Evolutionary conservation across 306 rosid species (phyloP).

Genomic region (Senna tora): DNA sequence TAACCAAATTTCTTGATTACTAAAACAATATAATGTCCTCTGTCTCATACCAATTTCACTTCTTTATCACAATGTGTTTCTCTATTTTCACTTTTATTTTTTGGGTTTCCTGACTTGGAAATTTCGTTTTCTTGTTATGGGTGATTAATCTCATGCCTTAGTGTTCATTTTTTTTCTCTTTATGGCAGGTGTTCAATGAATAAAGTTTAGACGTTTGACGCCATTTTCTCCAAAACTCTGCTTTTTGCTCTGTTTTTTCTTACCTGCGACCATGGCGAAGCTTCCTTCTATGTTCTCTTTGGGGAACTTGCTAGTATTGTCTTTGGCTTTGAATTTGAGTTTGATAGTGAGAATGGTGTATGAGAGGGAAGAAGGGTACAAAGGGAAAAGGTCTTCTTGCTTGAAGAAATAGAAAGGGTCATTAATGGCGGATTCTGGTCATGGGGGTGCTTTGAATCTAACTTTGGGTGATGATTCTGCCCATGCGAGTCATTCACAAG

Average conservation of each 20-base stretch:
- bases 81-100: not conserved
- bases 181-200: constrained; percentile 1
- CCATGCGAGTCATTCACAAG: constrained; percentile 31
- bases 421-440: constrained; percentile 29
- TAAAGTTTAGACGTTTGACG: not conserved
- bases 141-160: not conserved
- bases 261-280: constrained; percentile 42
- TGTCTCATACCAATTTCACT: not conserved
- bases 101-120: not conserved
- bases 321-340: constrained; percentile 75
- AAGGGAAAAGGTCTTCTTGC: not conserved
- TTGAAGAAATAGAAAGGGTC: constrained; percentile 35
- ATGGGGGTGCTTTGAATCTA: not conserved
- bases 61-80: not conserved
- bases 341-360: constrained; percentile 51
- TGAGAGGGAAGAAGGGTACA: constrained; percentile 35
- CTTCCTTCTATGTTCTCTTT: constrained; percentile 45
- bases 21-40: constrained; percentile 43
- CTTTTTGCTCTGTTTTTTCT: constrained; percentile 1
- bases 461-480: constrained; percentile 29
- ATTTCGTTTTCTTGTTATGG: not conserved
- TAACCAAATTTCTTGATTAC: constrained; percentile 54
- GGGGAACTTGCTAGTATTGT: constrained; percentile 58
- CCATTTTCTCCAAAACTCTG: not conserved
- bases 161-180: constrained; percentile 26